phyloP scores from a whole-genome alignment of 768 basidiomycete species.

The Punctularia strigosozonata region DNA sequence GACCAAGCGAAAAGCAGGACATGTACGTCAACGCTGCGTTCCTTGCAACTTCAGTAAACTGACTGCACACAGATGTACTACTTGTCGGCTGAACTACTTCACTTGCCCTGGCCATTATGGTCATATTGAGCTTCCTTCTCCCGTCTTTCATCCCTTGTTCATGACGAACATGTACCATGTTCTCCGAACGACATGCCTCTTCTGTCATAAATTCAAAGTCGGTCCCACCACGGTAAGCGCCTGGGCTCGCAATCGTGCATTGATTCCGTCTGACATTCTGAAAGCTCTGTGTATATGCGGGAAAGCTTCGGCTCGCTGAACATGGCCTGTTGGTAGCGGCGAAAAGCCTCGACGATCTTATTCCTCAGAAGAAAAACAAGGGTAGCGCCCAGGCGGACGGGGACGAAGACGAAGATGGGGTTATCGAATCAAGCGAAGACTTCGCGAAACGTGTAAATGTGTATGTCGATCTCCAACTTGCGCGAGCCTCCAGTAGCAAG shows the following conservation, averaged over 20 bases:
- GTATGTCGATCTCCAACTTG: slow-evolving; percentile 46
- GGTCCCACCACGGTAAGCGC: slow-evolving; percentile 52
- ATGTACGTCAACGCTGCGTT: slow-evolving; percentile 47
- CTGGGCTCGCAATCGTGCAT: background rate
- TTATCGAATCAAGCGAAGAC: slow-evolving; percentile 45
- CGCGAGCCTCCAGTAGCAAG: slow-evolving; percentile 35
- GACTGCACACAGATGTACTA: slow-evolving; percentile 58
- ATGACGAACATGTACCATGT: slow-evolving; percentile 85
- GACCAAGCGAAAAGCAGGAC: slow-evolving; percentile 80
- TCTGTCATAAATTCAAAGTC: slow-evolving; percentile 88
- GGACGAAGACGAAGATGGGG: slow-evolving; percentile 31
- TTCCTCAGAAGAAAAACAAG: slow-evolving; percentile 22
- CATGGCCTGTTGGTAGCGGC: slow-evolving; percentile 81
- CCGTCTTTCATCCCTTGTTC: slow-evolving; percentile 94
- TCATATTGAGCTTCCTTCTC: slow-evolving; percentile 91
- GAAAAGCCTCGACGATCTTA: slow-evolving; percentile 60
- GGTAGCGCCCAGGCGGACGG: slow-evolving; percentile 28
- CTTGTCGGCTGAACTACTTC: slow-evolving; percentile 87
- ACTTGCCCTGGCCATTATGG: slow-evolving; percentile 97
- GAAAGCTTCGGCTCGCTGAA: slow-evolving; percentile 81
- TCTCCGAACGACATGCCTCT: slow-evolving; percentile 80
- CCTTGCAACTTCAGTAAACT: slow-evolving; percentile 4
- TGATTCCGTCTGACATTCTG: slow-evolving; percentile 2
- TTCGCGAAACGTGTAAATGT: slow-evolving; percentile 52
- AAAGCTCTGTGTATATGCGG: slow-evolving; percentile 73